These are phyloP conservation scores for Penicillium diatomitis DNA, from an alignment of 495 filamentous ascomycete species.

Conservation along the genomic window DNA sequence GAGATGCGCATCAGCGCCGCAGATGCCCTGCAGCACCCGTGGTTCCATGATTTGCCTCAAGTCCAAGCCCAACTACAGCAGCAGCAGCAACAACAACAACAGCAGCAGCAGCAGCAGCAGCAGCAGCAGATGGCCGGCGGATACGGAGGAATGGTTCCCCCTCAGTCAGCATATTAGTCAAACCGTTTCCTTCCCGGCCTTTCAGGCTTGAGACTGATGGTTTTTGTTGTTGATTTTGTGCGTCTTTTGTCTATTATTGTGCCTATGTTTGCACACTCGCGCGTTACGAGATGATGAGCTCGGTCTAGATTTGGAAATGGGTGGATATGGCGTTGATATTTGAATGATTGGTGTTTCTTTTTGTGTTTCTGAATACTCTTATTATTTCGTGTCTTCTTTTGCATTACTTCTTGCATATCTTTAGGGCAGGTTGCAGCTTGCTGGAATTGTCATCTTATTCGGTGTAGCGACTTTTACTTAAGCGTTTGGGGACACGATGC, in stretches of 20 bases:
- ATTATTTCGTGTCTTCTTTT: slow-evolving; percentile 1
- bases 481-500: no score
- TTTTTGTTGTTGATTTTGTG: no score
- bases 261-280: not conserved
- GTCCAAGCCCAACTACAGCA: slow-evolving; percentile 43
- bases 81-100: slow-evolving; percentile 34
- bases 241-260: not conserved
- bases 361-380: not conserved
- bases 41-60: slow-evolving; percentile 66
- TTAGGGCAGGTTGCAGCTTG: no score
- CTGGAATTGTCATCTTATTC: no score
- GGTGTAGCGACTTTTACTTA: no score
- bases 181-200: not conserved
- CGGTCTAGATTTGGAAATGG: slow-evolving; percentile 25
- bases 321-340: slow-evolving; percentile 29
- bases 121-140: slow-evolving; percentile 36
- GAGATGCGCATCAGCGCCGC: slow-evolving; percentile 83
- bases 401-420: not conserved
- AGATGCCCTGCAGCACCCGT: slow-evolving; percentile 78
- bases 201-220: not conserved
- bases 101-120: slow-evolving; percentile 37
- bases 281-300: slow-evolving; percentile 25
- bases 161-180: slow-evolving; percentile 28
- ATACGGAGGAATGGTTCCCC: slow-evolving; percentile 35
- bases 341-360: slow-evolving; percentile 13